Evolutionary conservation across 1,139 yeast genomes (phyloP).

Genomic region (Nakaseomyces uthaithaninus): DNA sequence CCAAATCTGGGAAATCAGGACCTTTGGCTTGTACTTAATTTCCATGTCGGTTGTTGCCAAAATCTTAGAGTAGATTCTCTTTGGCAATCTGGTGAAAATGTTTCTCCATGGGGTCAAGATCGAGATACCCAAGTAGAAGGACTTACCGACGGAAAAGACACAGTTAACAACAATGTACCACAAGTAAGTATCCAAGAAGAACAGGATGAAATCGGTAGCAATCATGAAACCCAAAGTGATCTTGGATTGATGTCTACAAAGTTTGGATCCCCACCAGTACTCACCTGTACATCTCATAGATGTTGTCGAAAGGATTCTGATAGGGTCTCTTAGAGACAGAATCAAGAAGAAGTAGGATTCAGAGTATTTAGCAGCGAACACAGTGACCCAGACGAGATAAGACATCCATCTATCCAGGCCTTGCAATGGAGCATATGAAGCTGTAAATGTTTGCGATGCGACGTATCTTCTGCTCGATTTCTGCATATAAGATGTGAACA

Average conservation of each 20-base stretch:
- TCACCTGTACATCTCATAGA: conserved; percentile 81
- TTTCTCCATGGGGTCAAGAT: conserved; percentile 99
- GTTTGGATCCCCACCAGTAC: conserved; percentile 65
- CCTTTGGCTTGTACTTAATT: conserved; percentile 97
- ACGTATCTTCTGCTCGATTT: conserved; percentile 82
- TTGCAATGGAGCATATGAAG: conserved; percentile 67
- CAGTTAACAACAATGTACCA: conserved; percentile 97
- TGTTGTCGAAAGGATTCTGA: conserved; percentile 60
- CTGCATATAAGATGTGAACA: conserved; percentile 87
- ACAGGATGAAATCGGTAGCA: conserved; percentile 83
- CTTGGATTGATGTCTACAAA: conserved; percentile 81
- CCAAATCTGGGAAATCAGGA: conserved; percentile 96
- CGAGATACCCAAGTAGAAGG: conserved; percentile 96
- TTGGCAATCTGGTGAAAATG: conserved; percentile 93
- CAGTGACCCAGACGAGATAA: conserved; percentile 79
- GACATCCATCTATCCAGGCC: conserved; percentile 98
- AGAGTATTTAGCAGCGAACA: conserved; percentile 75
- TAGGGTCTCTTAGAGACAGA: conserved; percentile 87
- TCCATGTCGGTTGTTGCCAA: conserved; percentile 99
- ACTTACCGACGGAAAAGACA: conserved; percentile 91
- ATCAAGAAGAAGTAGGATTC: conserved; percentile 94
- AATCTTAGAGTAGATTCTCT: conserved; percentile 95
- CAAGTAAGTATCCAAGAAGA: conserved; percentile 96
- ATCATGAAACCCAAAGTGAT: conserved; percentile 88
- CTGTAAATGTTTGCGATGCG: conserved; percentile 93